Conservation (phyloP, 2,329 filamentous ascomycete species). For the Curvularia eragrostidis region DNA sequence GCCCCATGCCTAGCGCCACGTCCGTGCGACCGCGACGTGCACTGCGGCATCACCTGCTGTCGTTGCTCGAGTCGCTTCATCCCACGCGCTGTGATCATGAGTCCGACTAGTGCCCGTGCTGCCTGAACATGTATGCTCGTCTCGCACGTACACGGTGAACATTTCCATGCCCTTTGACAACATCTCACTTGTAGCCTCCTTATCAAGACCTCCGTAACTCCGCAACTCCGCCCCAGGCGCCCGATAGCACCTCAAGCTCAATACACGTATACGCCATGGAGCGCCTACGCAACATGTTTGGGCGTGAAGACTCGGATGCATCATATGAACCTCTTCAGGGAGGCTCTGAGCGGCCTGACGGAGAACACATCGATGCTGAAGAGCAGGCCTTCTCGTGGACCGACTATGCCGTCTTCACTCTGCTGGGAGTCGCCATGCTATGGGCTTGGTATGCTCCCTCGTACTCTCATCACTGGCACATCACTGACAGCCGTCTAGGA, state of each 20-base stretch:
- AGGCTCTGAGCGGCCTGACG: constrained; percentile 45
- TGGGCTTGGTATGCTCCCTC: constrained; percentile 81
- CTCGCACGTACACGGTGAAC: not conserved
- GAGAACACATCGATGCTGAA: constrained; percentile 40
- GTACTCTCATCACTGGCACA: not conserved
- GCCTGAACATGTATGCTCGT: constrained; percentile 34
- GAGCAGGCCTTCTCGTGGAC: constrained; percentile 74
- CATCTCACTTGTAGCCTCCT: constrained; percentile 19
- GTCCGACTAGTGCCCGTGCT: constrained; percentile 10
- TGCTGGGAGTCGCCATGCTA: constrained; percentile 91
- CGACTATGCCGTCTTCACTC: constrained; percentile 83
- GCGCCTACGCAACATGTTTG: constrained; percentile 42
- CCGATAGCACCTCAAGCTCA: constrained; percentile 13
- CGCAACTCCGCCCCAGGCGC: constrained; percentile 10
- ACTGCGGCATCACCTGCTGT: constrained; percentile 23
- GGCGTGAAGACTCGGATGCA: constrained; percentile 32
- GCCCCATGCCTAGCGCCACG: constrained; percentile 12
- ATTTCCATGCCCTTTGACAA: constrained; percentile 5
- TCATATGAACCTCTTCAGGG: constrained; percentile 50
- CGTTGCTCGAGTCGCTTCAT: constrained; percentile 15
- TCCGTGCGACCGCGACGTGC: constrained; percentile 15
- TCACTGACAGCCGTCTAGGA: constrained; percentile 64
- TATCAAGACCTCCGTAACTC: constrained; percentile 6
- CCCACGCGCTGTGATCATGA: constrained; percentile 28
- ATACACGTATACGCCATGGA: constrained; percentile 38